Percentiles rank a stretch among this genome's conserved stretches.
phyloP scores from a whole-genome alignment of 139 green algal species.

The Picochlorum sp. region DNA sequence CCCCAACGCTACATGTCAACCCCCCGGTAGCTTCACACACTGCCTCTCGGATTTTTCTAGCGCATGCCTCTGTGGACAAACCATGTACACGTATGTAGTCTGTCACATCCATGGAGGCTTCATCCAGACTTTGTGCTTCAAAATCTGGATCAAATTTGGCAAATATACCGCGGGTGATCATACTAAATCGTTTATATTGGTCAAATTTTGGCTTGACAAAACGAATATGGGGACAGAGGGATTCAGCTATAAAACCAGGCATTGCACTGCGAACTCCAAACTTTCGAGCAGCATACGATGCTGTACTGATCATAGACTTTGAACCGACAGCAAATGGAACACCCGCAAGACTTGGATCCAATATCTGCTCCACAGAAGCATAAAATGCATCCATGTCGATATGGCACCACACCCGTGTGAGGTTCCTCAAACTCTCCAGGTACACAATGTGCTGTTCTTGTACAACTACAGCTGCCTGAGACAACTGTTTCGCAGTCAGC shows the following conservation, averaged over 20 bases:
- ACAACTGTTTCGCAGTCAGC: slow-evolving; percentile 40
- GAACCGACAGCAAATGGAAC: slow-evolving; percentile 77
- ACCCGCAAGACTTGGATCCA: slow-evolving; percentile 49
- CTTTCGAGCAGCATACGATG: slow-evolving; percentile 72
- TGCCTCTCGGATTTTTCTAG: slow-evolving; percentile 34
- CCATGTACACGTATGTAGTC: slow-evolving; percentile 44
- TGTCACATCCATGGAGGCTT: slow-evolving; percentile 78
- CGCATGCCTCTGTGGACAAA: slow-evolving; percentile 45
- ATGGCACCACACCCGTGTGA: slow-evolving; percentile 66
- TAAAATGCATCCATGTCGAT: slow-evolving; percentile 96
- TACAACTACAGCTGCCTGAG: slow-evolving; percentile 3
- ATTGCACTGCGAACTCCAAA: slow-evolving; percentile 81
- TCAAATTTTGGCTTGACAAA: slow-evolving; percentile 53
- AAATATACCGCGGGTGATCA: slow-evolving; percentile 37
- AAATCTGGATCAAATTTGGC: slow-evolving; percentile 64
- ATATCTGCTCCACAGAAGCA: slow-evolving; percentile 58
- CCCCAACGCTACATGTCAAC: slow-evolving; percentile 67
- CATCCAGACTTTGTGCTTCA: slow-evolving; percentile 62
- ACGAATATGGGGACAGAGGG: slow-evolving; percentile 71
- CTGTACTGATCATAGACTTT: slow-evolving; percentile 82
- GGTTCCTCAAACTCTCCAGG: slow-evolving; percentile 64
- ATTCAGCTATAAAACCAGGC: slow-evolving; percentile 76
- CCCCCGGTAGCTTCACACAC: slow-evolving; percentile 39
- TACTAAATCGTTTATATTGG: slow-evolving; percentile 29
- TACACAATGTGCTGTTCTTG: slow-evolving; percentile 35